phyloP scores from a whole-genome alignment of 495 filamentous ascomycete species.

The Talaromyces proteolyticus region DNA sequence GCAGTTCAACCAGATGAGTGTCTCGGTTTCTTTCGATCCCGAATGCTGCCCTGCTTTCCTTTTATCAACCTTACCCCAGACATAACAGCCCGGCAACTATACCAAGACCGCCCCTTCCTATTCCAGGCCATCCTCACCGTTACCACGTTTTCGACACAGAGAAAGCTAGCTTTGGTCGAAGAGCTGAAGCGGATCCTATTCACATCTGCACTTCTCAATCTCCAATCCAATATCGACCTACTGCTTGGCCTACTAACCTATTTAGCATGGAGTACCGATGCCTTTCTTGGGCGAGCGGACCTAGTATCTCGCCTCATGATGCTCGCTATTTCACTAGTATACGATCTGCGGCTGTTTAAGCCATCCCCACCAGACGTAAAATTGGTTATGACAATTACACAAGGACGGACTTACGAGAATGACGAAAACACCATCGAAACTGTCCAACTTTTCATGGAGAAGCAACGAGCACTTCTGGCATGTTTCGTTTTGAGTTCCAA shows the following conservation, averaged over 20 bases:
- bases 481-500: slow-evolving; percentile 26
- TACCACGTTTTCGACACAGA: slow-evolving; percentile 19
- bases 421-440: slow-evolving; percentile 6
- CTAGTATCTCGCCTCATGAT: slow-evolving; percentile 22
- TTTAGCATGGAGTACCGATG: slow-evolving; percentile 26
- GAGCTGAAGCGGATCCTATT: slow-evolving; percentile 17
- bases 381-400: slow-evolving; percentile 18
- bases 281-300: slow-evolving; percentile 22
- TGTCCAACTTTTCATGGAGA: slow-evolving; percentile 15
- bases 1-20: slow-evolving; percentile 25
- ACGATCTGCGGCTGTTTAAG: slow-evolving; percentile 20
- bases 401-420: slow-evolving; percentile 12
- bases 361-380: slow-evolving; percentile 16
- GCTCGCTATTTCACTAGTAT: slow-evolving; percentile 21
- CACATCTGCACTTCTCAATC: slow-evolving; percentile 16
- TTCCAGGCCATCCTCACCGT: slow-evolving; percentile 19
- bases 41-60: slow-evolving; percentile 34
- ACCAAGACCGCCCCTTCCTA: slow-evolving; percentile 16
- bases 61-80: slow-evolving; percentile 26
- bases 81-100: slow-evolving; percentile 16
- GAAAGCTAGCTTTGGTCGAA: slow-evolving; percentile 12
- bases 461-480: slow-evolving; percentile 18
- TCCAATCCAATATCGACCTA: slow-evolving; percentile 21
- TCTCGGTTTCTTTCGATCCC: slow-evolving; percentile 29
- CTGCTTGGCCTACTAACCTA: slow-evolving; percentile 22